Conservation (phyloP, 1,139 yeast species). For the Lodderomyces parapsilosis region DNA sequence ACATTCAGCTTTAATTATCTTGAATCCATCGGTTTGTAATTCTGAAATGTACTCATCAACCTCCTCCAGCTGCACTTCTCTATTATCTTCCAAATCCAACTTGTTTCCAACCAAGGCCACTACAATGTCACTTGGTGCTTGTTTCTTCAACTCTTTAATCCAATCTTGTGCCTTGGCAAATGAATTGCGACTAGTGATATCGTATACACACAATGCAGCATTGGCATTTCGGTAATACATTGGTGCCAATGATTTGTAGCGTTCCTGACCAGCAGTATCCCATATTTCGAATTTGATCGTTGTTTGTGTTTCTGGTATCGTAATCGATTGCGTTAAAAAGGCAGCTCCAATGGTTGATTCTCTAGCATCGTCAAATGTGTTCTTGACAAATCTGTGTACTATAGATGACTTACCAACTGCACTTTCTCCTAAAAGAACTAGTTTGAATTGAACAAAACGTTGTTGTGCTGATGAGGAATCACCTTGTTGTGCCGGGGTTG, state of each 20-base stretch:
- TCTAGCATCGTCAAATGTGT: slow-evolving; percentile 89
- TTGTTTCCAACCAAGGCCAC: slow-evolving; percentile 91
- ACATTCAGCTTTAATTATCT: slow-evolving; percentile 38
- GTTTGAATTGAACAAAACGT: slow-evolving; percentile 42
- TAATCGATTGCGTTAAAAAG: slow-evolving; percentile 85
- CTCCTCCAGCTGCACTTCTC: slow-evolving; percentile 45
- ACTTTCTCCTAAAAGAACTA: slow-evolving; percentile 48
- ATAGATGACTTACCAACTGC: slow-evolving; percentile 51
- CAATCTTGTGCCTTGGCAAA: slow-evolving; percentile 89
- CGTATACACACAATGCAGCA: slow-evolving; percentile 38
- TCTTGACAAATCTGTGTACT: slow-evolving; percentile 50
- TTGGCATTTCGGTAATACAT: slow-evolving; percentile 50
- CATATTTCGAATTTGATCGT: slow-evolving; percentile 46
- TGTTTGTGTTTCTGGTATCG: slow-evolving; percentile 33
- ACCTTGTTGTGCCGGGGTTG: slow-evolving; percentile 7
- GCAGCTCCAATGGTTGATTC: slow-evolving; percentile 99
- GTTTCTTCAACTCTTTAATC: slow-evolving; percentile 93
- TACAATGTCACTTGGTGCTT: slow-evolving; percentile 80
- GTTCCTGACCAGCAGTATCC: slow-evolving; percentile 54
- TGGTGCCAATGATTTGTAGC: slow-evolving; percentile 47
- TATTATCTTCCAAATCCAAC: slow-evolving; percentile 58
- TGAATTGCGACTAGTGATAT: slow-evolving; percentile 50
- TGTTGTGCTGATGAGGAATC: slow-evolving; percentile 2
- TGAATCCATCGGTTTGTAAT: slow-evolving; percentile 23
- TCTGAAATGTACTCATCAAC: slow-evolving; percentile 35